Evolutionary conservation across 108 stramenopile species (phyloP).

Genomic region (Stephanodiscus triporus): DNA sequence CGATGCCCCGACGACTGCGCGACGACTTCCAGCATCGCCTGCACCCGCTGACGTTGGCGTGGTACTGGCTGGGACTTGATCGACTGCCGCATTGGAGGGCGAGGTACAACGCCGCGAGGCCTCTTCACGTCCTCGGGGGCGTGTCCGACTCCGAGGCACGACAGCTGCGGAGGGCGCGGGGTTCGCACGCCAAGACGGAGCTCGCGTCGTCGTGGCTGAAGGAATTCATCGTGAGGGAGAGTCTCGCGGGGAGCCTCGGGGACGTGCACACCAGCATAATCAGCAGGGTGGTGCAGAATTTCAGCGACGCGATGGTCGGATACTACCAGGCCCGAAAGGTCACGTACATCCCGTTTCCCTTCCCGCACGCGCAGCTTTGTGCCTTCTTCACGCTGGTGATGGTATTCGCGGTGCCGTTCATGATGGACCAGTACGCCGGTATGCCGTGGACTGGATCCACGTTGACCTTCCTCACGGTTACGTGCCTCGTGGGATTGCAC

Average conservation of each 20-base stretch:
- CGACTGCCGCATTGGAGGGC: slow-evolving; percentile 51
- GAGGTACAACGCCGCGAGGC: slow-evolving; percentile 62
- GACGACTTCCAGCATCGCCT: slow-evolving; percentile 18
- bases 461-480: slow-evolving; percentile 62
- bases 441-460: slow-evolving; percentile 43
- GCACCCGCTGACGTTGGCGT: slow-evolving; percentile 6
- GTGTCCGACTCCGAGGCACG: slow-evolving; percentile 70
- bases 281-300: slow-evolving; percentile 66
- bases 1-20: slow-evolving; percentile 22
- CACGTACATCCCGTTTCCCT: slow-evolving; percentile 80
- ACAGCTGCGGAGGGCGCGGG: slow-evolving; percentile 68
- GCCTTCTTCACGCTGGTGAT: slow-evolving; percentile 60
- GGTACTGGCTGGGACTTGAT: slow-evolving; percentile 55
- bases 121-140: slow-evolving; percentile 74
- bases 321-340: slow-evolving; percentile 83
- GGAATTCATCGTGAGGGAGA: slow-evolving; percentile 74
- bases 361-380: slow-evolving; percentile 74
- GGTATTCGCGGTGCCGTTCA: slow-evolving; percentile 54
- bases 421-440: slow-evolving; percentile 71
- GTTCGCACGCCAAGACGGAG: slow-evolving; percentile 69
- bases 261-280: slow-evolving; percentile 69
- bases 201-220: slow-evolving; percentile 68
- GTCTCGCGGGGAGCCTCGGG: slow-evolving; percentile 66
- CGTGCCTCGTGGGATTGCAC: slow-evolving; percentile 66
- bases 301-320: slow-evolving; percentile 73